A percentile compares a stretch with the other conserved stretches of the same genome.
Conservation (phyloP, 306 rosid genomes). For the Spatholobus suberectus region DNA sequence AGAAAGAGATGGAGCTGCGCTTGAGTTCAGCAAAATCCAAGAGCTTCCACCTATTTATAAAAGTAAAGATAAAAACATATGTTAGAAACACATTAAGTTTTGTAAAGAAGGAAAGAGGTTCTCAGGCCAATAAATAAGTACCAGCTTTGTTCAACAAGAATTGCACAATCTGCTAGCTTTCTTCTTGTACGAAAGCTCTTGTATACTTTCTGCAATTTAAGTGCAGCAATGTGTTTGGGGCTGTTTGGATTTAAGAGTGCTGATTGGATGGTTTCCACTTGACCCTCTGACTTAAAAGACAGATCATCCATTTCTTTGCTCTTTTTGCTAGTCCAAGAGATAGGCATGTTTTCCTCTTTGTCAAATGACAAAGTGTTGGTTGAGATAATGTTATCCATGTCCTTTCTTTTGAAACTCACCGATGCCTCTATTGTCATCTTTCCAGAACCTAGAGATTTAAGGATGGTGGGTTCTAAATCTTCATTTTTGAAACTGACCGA, state of each 20-base stretch:
- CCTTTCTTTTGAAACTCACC: slow-evolving; percentile 73
- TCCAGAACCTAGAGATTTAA: slow-evolving; percentile 70
- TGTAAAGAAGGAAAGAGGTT: neutral
- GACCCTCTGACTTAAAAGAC: slow-evolving; percentile 46
- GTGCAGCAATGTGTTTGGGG: slow-evolving; percentile 88
- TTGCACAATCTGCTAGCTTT: slow-evolving; percentile 98
- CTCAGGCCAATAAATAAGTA: slow-evolving; percentile 39
- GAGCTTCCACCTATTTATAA: slow-evolving; percentile 88
- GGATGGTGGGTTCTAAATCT: slow-evolving; percentile 72
- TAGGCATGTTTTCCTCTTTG: slow-evolving; percentile 36
- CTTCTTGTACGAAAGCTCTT: slow-evolving; percentile 98
- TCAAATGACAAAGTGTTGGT: slow-evolving; percentile 50
- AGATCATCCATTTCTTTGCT: slow-evolving; percentile 55
- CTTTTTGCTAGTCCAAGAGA: slow-evolving; percentile 41
- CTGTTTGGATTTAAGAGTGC: slow-evolving; percentile 63
- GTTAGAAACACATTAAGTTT: slow-evolving; percentile 28
- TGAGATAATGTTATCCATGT: slow-evolving; percentile 50
- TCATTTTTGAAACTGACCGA: slow-evolving; percentile 70
- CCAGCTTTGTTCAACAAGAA: slow-evolving; percentile 99
- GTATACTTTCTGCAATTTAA: slow-evolving; percentile 95
- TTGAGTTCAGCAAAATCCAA: slow-evolving; percentile 95
- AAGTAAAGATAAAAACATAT: slow-evolving; percentile 34
- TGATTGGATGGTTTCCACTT: slow-evolving; percentile 46
- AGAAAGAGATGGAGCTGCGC: slow-evolving; percentile 92
- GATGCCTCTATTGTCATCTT: slow-evolving; percentile 78